phyloP scores from a whole-genome alignment of 2,329 filamentous ascomycete genomes.

The Colletotrichum simmondsii region DNA sequence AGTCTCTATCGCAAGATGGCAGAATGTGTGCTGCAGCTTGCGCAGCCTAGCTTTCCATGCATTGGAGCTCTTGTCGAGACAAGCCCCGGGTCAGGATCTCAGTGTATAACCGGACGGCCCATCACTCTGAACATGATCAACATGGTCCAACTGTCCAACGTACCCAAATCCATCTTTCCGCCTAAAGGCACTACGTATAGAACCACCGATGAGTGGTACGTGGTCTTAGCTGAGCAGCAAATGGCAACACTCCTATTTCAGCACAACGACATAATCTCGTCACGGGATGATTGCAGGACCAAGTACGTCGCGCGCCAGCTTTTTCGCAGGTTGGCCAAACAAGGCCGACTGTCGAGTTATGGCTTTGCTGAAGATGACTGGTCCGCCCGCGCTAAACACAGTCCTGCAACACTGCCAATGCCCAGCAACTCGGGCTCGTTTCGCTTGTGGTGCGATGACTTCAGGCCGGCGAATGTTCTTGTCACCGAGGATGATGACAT shows the following conservation, averaged over 20 bases:
- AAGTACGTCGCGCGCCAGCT: constrained; percentile 44
- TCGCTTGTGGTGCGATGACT: constrained; percentile 47
- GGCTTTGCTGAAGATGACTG: constrained; percentile 16
- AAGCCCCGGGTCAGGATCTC: constrained; percentile 34
- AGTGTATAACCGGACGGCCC: constrained; percentile 45
- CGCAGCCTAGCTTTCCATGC: constrained; percentile 43
- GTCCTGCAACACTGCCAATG: background rate
- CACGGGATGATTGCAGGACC: constrained; percentile 45
- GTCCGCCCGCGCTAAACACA: background rate
- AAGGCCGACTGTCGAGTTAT: constrained; percentile 6
- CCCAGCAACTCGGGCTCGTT: constrained; percentile 20
- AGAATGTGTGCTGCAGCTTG: constrained; percentile 51
- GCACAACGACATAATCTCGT: constrained; percentile 46
- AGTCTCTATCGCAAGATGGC: constrained; percentile 49
- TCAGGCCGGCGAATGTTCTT: constrained; percentile 46
- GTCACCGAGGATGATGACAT: constrained; percentile 39
- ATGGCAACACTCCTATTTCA: constrained; percentile 47
- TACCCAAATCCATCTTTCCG: constrained; percentile 38
- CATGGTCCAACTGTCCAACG: constrained; percentile 42
- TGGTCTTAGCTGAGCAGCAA: constrained; percentile 49
- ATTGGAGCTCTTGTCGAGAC: constrained; percentile 50
- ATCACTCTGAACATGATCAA: constrained; percentile 56
- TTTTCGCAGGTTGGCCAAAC: constrained; percentile 12
- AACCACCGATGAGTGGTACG: constrained; percentile 49
- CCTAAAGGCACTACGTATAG: constrained; percentile 37